These are phyloP conservation scores for Emergomyces pasteurianus DNA, from an alignment of 2,329 filamentous ascomycete species.

Conservation along the genomic window DNA sequence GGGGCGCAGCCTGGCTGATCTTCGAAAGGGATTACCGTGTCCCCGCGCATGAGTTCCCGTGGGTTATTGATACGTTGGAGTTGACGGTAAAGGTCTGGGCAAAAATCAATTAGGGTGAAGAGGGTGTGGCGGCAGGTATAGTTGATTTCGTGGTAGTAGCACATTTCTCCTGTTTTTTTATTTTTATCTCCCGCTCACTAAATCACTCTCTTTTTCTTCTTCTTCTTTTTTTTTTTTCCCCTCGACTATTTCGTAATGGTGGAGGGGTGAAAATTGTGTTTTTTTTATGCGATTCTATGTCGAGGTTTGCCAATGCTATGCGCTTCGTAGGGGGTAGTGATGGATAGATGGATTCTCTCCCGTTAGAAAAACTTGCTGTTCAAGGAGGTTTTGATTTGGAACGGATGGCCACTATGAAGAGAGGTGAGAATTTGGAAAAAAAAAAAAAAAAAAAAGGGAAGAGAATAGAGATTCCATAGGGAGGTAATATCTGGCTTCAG, in stretches of 20 bases:
- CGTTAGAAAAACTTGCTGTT: not conserved
- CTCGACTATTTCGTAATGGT: not conserved
- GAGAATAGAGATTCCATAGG: not conserved
- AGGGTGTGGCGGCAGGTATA: conserved; percentile 17
- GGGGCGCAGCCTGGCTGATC: conserved; percentile 7
- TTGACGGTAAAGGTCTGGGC: conserved; percentile 13
- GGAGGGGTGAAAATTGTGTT: not conserved
- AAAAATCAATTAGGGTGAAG: conserved; percentile 12
- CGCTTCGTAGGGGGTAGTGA: not conserved
- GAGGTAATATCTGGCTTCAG: not conserved
- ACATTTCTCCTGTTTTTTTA: conserved; percentile 14
- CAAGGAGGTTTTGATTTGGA: not conserved
- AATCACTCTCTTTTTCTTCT: not conserved
- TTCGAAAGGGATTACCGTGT: conserved; percentile 9
- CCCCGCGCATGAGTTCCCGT: conserved; percentile 4
- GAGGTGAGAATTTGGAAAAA: no score
- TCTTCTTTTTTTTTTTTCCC: not conserved
- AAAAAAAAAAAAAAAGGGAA: no score
- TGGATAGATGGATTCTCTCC: no score
- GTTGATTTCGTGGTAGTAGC: conserved; percentile 15
- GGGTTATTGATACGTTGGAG: conserved; percentile 22
- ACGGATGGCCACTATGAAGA: not conserved
- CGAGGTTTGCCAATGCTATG: not conserved
- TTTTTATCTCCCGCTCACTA: not conserved
- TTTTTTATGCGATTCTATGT: not conserved